A percentile compares a stretch with the other conserved stretches of the same genome.
Conservation (phyloP, 2,329 filamentous ascomycete species). For the Passalora sequoiae region DNA sequence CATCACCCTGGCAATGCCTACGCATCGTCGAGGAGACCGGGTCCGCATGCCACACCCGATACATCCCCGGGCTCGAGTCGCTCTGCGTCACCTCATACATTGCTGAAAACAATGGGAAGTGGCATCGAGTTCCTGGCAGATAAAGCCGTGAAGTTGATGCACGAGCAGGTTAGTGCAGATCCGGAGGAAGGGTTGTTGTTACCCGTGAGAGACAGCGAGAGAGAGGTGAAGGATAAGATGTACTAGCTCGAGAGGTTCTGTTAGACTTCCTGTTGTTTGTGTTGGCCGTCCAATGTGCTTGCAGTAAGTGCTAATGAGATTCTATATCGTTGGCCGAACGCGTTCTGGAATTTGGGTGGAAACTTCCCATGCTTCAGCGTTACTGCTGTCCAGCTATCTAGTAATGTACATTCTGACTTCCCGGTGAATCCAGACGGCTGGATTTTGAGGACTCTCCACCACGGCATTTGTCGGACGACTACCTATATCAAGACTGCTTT, state of each 20-base stretch:
- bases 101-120: constrained; percentile 18
- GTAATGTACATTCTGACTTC: too few relatives aligned
- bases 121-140: constrained; percentile 21
- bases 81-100: constrained; percentile 1
- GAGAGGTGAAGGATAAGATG: constrained; percentile 6
- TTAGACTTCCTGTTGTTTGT: neutral
- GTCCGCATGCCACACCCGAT: constrained; percentile 1
- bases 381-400: too few relatives aligned
- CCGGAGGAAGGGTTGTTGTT: constrained; percentile 27
- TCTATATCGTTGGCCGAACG: too few relatives aligned
- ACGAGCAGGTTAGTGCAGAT: constrained; percentile 19
- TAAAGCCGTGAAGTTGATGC: constrained; percentile 18
- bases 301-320: too few relatives aligned
- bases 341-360: too few relatives aligned
- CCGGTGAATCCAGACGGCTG: too few relatives aligned
- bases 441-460: too few relatives aligned
- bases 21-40: neutral
- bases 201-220: constrained; percentile 21
- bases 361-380: too few relatives aligned
- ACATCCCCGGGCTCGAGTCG: constrained; percentile 4
- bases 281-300: too few relatives aligned
- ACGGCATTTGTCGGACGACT: too few relatives aligned
- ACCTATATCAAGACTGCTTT: too few relatives aligned
- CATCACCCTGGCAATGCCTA: neutral
- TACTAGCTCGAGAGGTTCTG: too few relatives aligned